Percentiles rank a stretch among this genome's conserved stretches.
Conservation (phyloP, 2,329 filamentous ascomycete genomes). For the Cladosporium oxysporum region DNA sequence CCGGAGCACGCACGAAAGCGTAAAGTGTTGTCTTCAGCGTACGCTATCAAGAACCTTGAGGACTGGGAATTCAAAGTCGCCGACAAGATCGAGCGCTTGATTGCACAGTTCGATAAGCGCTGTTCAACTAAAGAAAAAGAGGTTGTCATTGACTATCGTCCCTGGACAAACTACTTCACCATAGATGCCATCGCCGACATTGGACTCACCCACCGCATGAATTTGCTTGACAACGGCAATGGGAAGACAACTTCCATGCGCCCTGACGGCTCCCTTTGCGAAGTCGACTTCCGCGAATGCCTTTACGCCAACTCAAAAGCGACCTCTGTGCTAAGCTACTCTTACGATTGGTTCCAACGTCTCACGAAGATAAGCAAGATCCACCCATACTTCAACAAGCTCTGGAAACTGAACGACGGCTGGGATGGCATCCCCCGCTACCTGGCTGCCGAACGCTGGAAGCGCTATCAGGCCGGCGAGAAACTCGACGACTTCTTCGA, state of each 20-base stretch:
- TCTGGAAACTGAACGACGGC: constrained; percentile 44
- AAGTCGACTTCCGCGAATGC: constrained; percentile 52
- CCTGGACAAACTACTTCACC: constrained; percentile 43
- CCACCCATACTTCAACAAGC: constrained; percentile 44
- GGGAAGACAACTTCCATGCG: constrained; percentile 33
- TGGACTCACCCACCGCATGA: constrained; percentile 39
- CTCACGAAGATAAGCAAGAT: constrained; percentile 52
- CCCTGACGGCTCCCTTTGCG: constrained; percentile 45
- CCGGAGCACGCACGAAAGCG: constrained; percentile 42
- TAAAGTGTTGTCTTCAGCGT: constrained; percentile 42
- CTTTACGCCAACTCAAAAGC: constrained; percentile 54
- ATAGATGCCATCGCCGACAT: constrained; percentile 44
- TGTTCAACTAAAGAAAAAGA: constrained; percentile 34
- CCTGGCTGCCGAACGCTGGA: constrained; percentile 47
- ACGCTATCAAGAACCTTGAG: constrained; percentile 44
- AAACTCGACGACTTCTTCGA: constrained; percentile 62
- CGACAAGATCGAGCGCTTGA: constrained; percentile 38
- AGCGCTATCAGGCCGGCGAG: constrained; percentile 54
- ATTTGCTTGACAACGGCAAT: constrained; percentile 40
- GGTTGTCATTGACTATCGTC: constrained; percentile 39
- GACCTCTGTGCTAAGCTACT: constrained; percentile 54
- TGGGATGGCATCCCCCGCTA: constrained; percentile 52
- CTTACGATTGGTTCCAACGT: constrained; percentile 53
- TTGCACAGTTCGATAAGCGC: constrained; percentile 39
- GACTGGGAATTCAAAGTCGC: constrained; percentile 46